Evolutionary conservation across 2,329 filamentous ascomycete genomes (phyloP), one percentile per base, ranked within the genome.

Genomic region (Shiraia sp.): DNA sequence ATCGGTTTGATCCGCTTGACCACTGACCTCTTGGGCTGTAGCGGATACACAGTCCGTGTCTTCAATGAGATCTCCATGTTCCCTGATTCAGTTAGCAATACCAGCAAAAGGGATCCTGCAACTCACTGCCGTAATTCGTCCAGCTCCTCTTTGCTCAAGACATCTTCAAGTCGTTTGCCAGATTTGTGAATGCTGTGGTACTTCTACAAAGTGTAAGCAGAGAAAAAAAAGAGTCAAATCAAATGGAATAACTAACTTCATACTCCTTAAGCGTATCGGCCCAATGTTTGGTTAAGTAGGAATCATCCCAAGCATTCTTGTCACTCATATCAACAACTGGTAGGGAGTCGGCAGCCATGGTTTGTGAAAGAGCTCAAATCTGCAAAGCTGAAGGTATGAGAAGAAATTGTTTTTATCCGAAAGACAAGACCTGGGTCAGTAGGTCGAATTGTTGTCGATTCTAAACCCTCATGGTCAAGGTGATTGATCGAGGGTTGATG

Each of bases 221-320:
- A 6, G 13, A n/a, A 2, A 33, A n/a, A n/a, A 13, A 28, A 13
- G 7, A 40, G n/a, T n/a, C n/a, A n/a, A n/a, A n/a, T n/a, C n/a
- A n/a, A n/a, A n/a, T n/a, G n/a, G n/a, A 35, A 19, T 28, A 22
- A 40, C 45, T 7, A 26, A 68, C 68, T 45, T 66, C 60, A 45
- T 71, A 71, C 43, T 71, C 68, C 12, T 57, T 55, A 28, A 69
- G 48, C 6, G 65, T 66, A 16, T 61, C 57, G 10, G 69, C 56
- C 68, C 68, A 70, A 2, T 60, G 63, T 29, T 62, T 47, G 29
- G 65, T 53, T 42, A 69, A 42, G 26, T 61, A 61, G 24, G 62
- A 63, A 55, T 71, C 69, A 52, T 71, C 68, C 68, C 64, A 70
- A n/a, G 59, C 60, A 42, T 64, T 56, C 31, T 48, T 48, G 44